These are phyloP conservation scores for Torulaspora quercuum DNA, from an alignment of 805 yeast genomes.

Conservation along the genomic window DNA sequence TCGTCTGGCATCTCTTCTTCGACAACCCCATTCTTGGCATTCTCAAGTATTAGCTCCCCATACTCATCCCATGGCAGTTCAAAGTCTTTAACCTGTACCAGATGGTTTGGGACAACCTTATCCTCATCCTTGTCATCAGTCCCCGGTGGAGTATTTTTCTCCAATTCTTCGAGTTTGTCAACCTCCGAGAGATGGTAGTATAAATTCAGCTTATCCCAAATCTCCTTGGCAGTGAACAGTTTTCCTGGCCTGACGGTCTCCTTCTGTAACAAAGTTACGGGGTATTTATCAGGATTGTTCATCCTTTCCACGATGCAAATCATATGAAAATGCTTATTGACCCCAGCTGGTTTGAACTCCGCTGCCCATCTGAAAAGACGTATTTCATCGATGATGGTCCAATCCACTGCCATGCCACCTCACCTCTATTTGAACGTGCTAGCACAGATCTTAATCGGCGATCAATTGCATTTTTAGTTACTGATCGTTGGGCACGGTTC, in stretches of 20 bases:
- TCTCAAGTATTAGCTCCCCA: constrained; percentile 42
- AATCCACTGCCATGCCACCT: constrained; percentile 33
- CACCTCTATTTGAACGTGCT: not conserved
- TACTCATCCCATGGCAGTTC: constrained; percentile 45
- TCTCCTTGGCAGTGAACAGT: constrained; percentile 45
- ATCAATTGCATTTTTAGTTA: not conserved
- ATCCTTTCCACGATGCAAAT: constrained; percentile 34
- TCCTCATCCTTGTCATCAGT: constrained; percentile 5
- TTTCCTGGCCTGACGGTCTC: constrained; percentile 22
- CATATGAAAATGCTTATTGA: constrained; percentile 43
- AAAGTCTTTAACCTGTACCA: constrained; percentile 31
- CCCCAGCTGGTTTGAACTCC: constrained; percentile 67
- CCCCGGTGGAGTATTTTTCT: constrained; percentile 1
- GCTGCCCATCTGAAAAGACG: constrained; percentile 58
- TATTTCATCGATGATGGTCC: constrained; percentile 64
- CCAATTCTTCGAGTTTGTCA: constrained; percentile 50
- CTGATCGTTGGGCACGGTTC: constrained; percentile 6
- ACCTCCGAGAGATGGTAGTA: constrained; percentile 56
- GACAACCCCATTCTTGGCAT: constrained; percentile 31
- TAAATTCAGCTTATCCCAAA: constrained; percentile 53
- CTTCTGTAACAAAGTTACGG: constrained; percentile 34
- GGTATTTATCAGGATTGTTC: constrained; percentile 43
- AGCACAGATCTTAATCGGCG: not conserved
- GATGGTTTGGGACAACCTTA: constrained; percentile 7
- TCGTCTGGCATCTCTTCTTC: constrained; percentile 12